Percentiles rank a stretch among this genome's conserved stretches.
phyloP scores from a whole-genome alignment of 495 filamentous ascomycete species.

The Bacidia gigantensis region DNA sequence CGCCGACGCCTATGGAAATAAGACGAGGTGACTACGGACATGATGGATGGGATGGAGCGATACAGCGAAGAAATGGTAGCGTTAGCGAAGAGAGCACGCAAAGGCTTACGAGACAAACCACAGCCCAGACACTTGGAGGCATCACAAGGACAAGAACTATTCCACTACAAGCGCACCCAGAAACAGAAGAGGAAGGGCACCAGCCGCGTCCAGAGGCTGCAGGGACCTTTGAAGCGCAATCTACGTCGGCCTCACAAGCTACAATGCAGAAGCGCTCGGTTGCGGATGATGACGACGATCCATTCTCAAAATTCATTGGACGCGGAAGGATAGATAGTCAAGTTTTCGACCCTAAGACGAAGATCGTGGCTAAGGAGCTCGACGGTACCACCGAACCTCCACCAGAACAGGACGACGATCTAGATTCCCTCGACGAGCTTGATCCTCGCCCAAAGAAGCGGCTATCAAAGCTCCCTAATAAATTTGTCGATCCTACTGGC shows the following conservation, averaged over 20 bases:
- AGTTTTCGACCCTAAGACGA: constrained; percentile 8
- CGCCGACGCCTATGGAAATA: constrained; percentile 31
- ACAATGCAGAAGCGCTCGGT: not conserved
- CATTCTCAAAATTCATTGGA: constrained; percentile 15
- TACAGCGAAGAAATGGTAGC: constrained; percentile 20
- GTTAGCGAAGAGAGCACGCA: constrained; percentile 17
- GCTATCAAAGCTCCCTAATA: constrained; percentile 10
- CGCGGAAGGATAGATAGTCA: constrained; percentile 20
- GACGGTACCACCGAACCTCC: not conserved
- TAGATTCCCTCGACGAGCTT: constrained; percentile 10
- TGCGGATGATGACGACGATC: constrained; percentile 14
- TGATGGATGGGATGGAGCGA: constrained; percentile 27
- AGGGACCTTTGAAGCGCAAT: not conserved
- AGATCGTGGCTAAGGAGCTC: not conserved
- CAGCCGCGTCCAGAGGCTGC: not conserved
- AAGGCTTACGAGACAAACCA: constrained; percentile 14
- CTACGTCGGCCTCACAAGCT: not conserved
- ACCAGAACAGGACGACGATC: constrained; percentile 9
- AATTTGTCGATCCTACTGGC: constrained; percentile 12
- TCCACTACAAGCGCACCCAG: constrained; percentile 11
- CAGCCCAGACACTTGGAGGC: constrained; percentile 14
- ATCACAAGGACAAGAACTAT: constrained; percentile 12
- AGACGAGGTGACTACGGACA: constrained; percentile 26
- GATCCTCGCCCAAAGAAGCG: constrained; percentile 9
- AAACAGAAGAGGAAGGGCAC: constrained; percentile 12